phyloP scores from a whole-genome alignment of 1,139 yeast genomes.

The Kodamaea plutei region DNA sequence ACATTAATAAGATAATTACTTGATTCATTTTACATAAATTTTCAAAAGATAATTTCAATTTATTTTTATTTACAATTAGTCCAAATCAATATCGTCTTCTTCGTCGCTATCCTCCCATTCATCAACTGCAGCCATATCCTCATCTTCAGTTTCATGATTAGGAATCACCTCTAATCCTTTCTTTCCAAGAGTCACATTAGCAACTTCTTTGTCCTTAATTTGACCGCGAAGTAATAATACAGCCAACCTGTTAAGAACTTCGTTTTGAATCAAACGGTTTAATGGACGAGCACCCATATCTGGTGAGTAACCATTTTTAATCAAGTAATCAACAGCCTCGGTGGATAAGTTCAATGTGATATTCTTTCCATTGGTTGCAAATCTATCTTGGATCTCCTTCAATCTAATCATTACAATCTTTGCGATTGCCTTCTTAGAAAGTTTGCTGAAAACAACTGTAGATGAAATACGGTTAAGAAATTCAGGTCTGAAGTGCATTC shows the following conservation, averaged over 20 bases:
- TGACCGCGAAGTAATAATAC: slow-evolving; percentile 84
- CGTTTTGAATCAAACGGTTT: slow-evolving; percentile 87
- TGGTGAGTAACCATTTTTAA: slow-evolving; percentile 82
- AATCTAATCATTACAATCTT: slow-evolving; percentile 87
- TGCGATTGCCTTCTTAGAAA: slow-evolving; percentile 85
- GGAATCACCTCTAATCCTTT: slow-evolving; percentile 75
- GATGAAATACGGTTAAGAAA: slow-evolving; percentile 93
- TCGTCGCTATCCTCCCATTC: slow-evolving; percentile 54
- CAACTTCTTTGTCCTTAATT: slow-evolving; percentile 81
- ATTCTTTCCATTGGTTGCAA: slow-evolving; percentile 76
- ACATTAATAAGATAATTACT: too few relatives aligned
- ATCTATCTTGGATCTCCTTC: slow-evolving; percentile 78
- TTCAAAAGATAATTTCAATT: too few relatives aligned
- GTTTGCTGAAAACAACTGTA: slow-evolving; percentile 85
- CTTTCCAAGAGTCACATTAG: slow-evolving; percentile 56
- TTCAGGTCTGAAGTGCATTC: slow-evolving; percentile 93
- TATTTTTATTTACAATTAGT: too few relatives aligned
- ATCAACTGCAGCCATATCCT: slow-evolving; percentile 52
- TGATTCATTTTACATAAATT: too few relatives aligned
- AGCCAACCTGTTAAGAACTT: slow-evolving; percentile 83
- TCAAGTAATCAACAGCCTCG: slow-evolving; percentile 75
- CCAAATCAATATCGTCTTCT: slow-evolving; percentile 37
- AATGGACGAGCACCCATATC: slow-evolving; percentile 98
- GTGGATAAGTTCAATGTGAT: slow-evolving; percentile 66
- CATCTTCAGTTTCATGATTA: slow-evolving; percentile 70